These are phyloP conservation scores for Rosa persica DNA, from an alignment of 306 rosid genomes.

Conservation along the genomic window DNA sequence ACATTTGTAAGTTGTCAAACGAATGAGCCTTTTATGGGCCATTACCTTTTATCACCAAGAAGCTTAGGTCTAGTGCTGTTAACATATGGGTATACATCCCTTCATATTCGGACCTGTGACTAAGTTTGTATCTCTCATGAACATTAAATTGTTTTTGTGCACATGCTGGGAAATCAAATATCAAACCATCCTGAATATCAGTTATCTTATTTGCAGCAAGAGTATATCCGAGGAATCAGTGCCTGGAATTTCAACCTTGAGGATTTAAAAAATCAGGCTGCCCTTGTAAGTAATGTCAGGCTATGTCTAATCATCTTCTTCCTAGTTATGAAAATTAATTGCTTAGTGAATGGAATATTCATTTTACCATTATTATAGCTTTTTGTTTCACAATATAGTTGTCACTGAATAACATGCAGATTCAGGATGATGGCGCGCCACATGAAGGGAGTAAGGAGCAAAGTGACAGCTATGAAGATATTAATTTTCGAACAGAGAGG, in stretches of 20 bases:
- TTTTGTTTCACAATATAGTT: background rate
- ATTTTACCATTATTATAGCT: background rate
- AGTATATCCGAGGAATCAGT: constrained; percentile 98
- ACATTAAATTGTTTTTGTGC: background rate
- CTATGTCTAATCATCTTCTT: background rate
- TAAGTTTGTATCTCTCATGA: background rate
- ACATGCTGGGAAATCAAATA: background rate
- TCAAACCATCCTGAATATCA: constrained; percentile 11
- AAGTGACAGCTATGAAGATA: constrained; percentile 39
- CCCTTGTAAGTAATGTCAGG: constrained; percentile 70
- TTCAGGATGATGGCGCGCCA: constrained; percentile 71
- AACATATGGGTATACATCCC: background rate
- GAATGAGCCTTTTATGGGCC: background rate
- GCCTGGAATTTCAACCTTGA: constrained; percentile 99
- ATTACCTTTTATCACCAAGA: background rate
- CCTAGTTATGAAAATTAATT: background rate
- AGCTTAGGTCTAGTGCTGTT: background rate
- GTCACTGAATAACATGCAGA: constrained; percentile 45
- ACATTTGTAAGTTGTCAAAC: background rate
- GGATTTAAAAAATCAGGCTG: constrained; percentile 93
- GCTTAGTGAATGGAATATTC: constrained; percentile 4
- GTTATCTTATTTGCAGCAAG: constrained; percentile 64
- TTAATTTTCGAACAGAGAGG: constrained; percentile 46
- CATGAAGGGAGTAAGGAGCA: constrained; percentile 40
- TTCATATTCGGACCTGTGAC: background rate